phyloP scores from a whole-genome alignment of 2,329 filamentous ascomycete genomes.

The Gaeumannomyces sp. region DNA sequence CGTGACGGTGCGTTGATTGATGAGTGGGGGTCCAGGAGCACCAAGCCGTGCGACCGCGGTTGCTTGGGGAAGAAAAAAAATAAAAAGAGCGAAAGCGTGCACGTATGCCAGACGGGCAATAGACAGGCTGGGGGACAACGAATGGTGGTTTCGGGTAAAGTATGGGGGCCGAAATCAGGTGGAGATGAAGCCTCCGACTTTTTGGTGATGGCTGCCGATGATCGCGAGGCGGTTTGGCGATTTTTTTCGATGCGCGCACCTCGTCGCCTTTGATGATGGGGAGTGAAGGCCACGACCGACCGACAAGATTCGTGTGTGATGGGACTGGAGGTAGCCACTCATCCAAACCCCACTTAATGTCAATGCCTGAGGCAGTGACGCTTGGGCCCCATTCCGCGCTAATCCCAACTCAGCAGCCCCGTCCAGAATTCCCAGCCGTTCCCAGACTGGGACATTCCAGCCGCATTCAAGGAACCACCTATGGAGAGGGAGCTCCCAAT shows the following conservation, averaged over 20 bases:
- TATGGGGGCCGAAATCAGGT: too few species aligned
- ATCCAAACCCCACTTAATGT: slow-evolving; percentile 34
- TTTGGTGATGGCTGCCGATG: slow-evolving; percentile 53
- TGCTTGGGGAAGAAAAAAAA: slow-evolving; percentile 32
- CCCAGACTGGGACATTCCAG: too few species aligned
- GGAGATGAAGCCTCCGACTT: slow-evolving; percentile 31
- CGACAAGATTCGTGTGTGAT: slow-evolving; percentile 44
- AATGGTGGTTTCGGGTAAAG: too few species aligned
- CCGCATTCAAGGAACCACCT: too few species aligned
- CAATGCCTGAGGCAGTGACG: slow-evolving; percentile 16
- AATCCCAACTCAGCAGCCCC: too few species aligned
- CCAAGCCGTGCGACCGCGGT: background rate
- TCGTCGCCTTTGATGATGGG: slow-evolving; percentile 39
- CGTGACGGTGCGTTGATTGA: background rate
- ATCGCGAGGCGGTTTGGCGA: slow-evolving; percentile 52
- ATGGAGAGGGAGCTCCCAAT: too few species aligned
- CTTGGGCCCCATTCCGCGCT: too few species aligned
- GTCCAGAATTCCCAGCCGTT: too few species aligned
- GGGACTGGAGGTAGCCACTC: slow-evolving; percentile 34
- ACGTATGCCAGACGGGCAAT: too few species aligned
- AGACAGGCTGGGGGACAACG: too few species aligned
- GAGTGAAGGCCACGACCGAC: slow-evolving; percentile 45
- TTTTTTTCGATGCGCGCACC: slow-evolving; percentile 57
- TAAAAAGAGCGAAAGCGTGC: slow-evolving; percentile 19
- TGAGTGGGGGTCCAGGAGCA: slow-evolving; percentile 10